Conservation (phyloP, 1,139 yeast species). For the Meyerozyma elateridarum region DNA sequence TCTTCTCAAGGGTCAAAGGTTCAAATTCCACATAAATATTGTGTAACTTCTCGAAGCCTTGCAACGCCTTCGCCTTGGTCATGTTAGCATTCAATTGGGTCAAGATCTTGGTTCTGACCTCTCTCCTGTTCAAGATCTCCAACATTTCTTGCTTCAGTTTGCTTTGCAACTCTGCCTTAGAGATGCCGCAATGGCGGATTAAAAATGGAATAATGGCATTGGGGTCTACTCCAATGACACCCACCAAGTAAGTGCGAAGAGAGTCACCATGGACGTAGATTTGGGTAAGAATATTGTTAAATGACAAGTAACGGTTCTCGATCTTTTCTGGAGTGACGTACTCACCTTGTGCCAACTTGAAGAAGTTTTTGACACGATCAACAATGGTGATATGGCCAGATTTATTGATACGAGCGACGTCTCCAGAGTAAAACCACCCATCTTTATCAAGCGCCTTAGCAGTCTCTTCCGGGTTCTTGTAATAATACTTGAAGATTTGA, state of each 20-base stretch:
- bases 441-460: constrained; percentile 50
- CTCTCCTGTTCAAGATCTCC: constrained; percentile 13
- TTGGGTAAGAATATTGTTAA: constrained; percentile 18
- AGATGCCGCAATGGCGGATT: neutral
- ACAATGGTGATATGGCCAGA: constrained; percentile 56
- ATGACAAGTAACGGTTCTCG: constrained; percentile 53
- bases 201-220: neutral
- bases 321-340: constrained; percentile 77
- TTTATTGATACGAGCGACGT: constrained; percentile 54
- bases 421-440: constrained; percentile 80
- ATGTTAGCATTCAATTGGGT: constrained; percentile 10
- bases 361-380: constrained; percentile 77
- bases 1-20: constrained; percentile 21
- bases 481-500: constrained; percentile 58
- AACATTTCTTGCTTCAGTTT: constrained; percentile 7
- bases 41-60: constrained; percentile 23
- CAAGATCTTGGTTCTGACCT: constrained; percentile 11
- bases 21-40: constrained; percentile 21
- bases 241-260: constrained; percentile 26
- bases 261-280: constrained; percentile 29
- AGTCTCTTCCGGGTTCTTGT: constrained; percentile 52
- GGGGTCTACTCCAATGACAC: constrained; percentile 40
- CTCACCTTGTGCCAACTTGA: constrained; percentile 79
- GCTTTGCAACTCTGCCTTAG: neutral
- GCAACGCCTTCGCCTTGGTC: constrained; percentile 10